Conservation (phyloP, 768 basidiomycete genomes). For the Tubosaeta sp. region DNA sequence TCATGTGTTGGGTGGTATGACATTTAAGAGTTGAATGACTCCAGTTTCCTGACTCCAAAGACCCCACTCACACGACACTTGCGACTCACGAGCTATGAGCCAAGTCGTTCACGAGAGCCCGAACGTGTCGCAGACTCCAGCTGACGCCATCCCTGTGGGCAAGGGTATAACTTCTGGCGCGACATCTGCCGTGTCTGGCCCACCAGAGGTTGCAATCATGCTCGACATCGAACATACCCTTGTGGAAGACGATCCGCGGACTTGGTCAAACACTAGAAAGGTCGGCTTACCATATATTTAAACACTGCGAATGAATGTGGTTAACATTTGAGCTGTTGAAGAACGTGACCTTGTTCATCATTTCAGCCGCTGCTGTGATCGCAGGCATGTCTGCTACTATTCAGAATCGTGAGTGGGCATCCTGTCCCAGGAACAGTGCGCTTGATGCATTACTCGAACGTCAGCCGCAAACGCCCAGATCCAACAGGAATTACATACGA, state of each 20-base stretch:
- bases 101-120: neutral
- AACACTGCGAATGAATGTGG: neutral
- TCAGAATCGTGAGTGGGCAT: constrained; percentile 25
- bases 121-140: neutral
- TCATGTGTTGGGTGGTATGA: neutral
- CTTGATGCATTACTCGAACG: neutral
- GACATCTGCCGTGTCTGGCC: neutral
- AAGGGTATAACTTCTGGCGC: neutral
- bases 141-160: neutral
- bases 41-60: neutral
- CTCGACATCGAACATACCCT: constrained; percentile 36
- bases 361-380: constrained; percentile 29
- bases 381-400: constrained; percentile 25
- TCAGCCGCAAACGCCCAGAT: constrained; percentile 67
- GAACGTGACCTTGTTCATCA: constrained; percentile 19
- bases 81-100: constrained; percentile 2
- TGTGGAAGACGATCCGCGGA: constrained; percentile 60
- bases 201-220: constrained; percentile 1
- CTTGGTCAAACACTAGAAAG: constrained; percentile 56
- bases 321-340: constrained; percentile 1
- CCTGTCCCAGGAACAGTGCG: too few species aligned
- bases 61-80: neutral
- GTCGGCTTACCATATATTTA: constrained; percentile 26
- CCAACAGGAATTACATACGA: constrained; percentile 57
- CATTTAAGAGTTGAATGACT: constrained; percentile 4